Conservation (phyloP, 108 stramenopile genomes). For the Nitzschia putrida region DNA sequence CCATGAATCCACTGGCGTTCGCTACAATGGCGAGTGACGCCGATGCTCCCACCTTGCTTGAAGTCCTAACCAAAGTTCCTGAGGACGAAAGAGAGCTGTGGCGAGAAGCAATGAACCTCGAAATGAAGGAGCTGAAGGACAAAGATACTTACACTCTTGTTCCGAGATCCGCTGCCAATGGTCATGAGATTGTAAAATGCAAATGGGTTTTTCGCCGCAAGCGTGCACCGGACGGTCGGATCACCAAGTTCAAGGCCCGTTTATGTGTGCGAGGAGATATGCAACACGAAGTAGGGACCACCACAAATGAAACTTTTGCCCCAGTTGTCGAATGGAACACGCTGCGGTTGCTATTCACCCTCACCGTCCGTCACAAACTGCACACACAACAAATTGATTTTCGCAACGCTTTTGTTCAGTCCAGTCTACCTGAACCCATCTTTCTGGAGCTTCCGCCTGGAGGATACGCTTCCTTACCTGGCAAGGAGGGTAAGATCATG, state of each 20-base stretch:
- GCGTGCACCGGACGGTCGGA: constrained; percentile 24
- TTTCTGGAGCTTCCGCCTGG: constrained; percentile 43
- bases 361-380: constrained; percentile 5
- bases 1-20: not conserved
- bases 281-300: constrained; percentile 35
- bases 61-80: not conserved
- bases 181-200: constrained; percentile 1
- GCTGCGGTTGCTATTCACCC: constrained; percentile 15
- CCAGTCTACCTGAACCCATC: constrained; percentile 9
- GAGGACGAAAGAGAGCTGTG: not conserved
- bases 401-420: constrained; percentile 32
- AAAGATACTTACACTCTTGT: constrained; percentile 1
- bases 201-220: constrained; percentile 29
- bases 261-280: constrained; percentile 34
- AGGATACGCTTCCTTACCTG: not conserved
- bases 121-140: not conserved
- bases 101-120: not conserved
- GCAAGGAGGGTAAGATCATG: constrained; percentile 11
- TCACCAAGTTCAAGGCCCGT: constrained; percentile 45
- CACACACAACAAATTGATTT: constrained; percentile 31
- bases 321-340: constrained; percentile 47
- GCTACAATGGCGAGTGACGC: constrained; percentile 1
- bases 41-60: constrained; percentile 7
- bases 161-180: not conserved
- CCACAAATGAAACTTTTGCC: constrained; percentile 42